phyloP scores from a whole-genome alignment of 2,329 filamentous ascomycete species.

The Fonsecaea erecta region DNA sequence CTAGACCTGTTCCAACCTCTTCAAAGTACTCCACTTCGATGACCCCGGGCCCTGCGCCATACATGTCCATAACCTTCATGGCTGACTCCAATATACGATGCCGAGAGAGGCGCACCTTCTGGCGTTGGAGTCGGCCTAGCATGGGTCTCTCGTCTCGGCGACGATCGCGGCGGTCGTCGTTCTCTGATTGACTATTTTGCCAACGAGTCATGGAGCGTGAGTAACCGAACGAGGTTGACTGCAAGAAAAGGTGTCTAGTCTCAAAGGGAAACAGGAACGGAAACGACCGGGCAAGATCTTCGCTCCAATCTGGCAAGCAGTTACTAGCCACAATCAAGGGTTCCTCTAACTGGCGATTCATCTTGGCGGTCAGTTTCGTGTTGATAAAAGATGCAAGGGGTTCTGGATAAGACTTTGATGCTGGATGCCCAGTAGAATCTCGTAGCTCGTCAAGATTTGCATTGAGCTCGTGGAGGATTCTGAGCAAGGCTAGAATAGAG shows the following conservation, averaged over 20 bases:
- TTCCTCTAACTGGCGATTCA: slow-evolving; percentile 95
- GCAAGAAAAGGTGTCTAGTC: slow-evolving; percentile 92
- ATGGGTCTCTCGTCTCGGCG: slow-evolving; percentile 87
- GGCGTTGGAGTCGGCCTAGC: slow-evolving; percentile 85
- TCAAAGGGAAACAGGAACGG: slow-evolving; percentile 98
- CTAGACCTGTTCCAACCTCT: slow-evolving; percentile 93
- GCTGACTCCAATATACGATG: slow-evolving; percentile 95
- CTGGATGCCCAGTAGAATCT: slow-evolving; percentile 60
- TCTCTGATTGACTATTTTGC: slow-evolving; percentile 86
- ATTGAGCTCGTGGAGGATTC: slow-evolving; percentile 90
- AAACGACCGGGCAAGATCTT: slow-evolving; percentile 89
- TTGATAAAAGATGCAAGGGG: slow-evolving; percentile 95
- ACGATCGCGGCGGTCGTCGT: slow-evolving; percentile 79
- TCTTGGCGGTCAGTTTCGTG: slow-evolving; percentile 94
- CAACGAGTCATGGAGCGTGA: slow-evolving; percentile 95
- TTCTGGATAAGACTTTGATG: slow-evolving; percentile 73
- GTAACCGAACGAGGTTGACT: slow-evolving; percentile 98
- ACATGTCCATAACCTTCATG: slow-evolving; percentile 97
- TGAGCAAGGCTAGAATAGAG: slow-evolving; percentile 83
- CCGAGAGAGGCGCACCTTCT: slow-evolving; percentile 96
- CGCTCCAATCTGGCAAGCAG: slow-evolving; percentile 93
- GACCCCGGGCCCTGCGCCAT: slow-evolving; percentile 94
- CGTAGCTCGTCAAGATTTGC: slow-evolving; percentile 90
- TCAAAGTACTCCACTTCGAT: slow-evolving; percentile 98
- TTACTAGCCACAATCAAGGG: slow-evolving; percentile 96